Evolutionary conservation across 352 stramenopile species (phyloP), one percentile per base, ranked within the genome.

Genomic region (Pythium chondricola): DNA sequence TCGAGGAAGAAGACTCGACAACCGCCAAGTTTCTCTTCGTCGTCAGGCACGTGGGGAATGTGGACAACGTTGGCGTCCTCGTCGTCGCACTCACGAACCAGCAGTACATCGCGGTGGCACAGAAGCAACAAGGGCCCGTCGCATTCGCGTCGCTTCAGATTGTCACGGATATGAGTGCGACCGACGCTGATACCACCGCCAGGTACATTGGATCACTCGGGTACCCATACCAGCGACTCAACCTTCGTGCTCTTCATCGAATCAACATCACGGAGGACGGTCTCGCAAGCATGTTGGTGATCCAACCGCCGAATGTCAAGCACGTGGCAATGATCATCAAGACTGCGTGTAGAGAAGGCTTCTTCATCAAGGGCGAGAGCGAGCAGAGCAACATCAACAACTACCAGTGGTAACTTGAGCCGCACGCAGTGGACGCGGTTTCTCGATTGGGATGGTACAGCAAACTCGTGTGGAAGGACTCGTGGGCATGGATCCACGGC

Each of bases 351-450:
- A n/a, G n/a, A n/a, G n/a, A n/a, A 27, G 56, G 56, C 4, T 56
- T 59, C 6, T 58, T 40, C 29, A 44, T 64, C 44, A 59, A 59
- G 14, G 44, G 30, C 6, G 36, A 50, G 20, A 51, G 11, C 2
- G 56, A 64, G 35, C 56, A 64, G 25, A 49, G 48, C 1, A 64
- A 64, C 26, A n/a, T 58, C 22, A 58, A 58, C 39, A 58, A 51
- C 25, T 43, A 47, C 22, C 3, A 35, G 4, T 64, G 56, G 56
- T 17, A 30, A 1, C 10, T 54, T 17, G 38, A 50, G 8, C n/a
- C 37, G 7, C n/a, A 41, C 2, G 9, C 56, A 3, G 10, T 48
- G 8, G 13, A 40, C 3, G 43, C 38, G 13, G 22, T 64, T 0
- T 17, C 22, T 14, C 36, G 35, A 1, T 58, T 36, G 43, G 29